Evolutionary conservation across 2,329 filamentous ascomycete species (phyloP), one percentile per base, ranked within the genome.

Genomic region (Aspergillus ochraceus): DNA sequence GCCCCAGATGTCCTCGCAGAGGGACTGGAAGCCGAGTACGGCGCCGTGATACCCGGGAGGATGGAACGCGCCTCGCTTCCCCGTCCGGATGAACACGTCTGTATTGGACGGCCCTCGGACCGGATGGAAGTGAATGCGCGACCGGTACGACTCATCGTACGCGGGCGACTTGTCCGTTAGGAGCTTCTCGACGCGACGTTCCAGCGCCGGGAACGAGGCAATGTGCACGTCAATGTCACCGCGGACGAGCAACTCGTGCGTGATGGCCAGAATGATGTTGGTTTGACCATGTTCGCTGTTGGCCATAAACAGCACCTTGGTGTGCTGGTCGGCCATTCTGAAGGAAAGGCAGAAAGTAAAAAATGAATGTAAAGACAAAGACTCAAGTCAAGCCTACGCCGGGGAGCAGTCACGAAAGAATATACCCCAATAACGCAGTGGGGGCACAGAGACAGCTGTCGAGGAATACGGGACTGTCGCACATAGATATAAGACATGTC

Each of bases 281-380:
- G 78, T 76, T 58, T 81, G 77, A 4, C 81, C 81, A 59, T 76
- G 74, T 58, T 83, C 81, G 54, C 74, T 71, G 63, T 78, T 81
- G 3, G 80, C 78, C 46, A 83, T 64, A 47, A 83, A 75, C 1
- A 83, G 68, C 9, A 80, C 70, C 4, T 55, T 64, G 36, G 57
- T 65, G 24, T 45, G 57, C 26, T 58, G 51, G 36, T 58, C 36
- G 32, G 61, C 20, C 66, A 71, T 70, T 6, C 9, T 62, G 20
- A 49, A 30, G 9, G 2, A 42, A n/a, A 8, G 14, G 19, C 5
- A 6, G 6, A 42, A 17, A n/a, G 17, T 19, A 14, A 49, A 22
- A 12, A 20, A 52, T 9, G 49, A 36, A 49, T 26, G 50, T 6
- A 42, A 42, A 42, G 17, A 6, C 17, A 42, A n/a, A n/a, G 17